phyloP scores from a whole-genome alignment of 1,139 yeast species.

The Lodderomyces elongisporus region DNA sequence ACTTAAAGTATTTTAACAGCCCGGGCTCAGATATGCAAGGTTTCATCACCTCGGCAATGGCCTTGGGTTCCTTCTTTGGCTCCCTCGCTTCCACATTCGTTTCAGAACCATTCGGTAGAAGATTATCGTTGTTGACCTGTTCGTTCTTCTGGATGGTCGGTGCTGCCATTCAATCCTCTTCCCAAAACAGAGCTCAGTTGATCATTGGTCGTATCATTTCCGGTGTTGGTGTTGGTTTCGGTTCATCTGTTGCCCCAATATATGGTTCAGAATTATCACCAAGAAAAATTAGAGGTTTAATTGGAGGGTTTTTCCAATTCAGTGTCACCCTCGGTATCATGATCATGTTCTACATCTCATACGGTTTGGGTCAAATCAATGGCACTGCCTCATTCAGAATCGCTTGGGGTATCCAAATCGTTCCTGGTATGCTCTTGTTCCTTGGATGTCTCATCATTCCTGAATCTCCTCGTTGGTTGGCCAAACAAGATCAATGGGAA shows the following conservation, averaged over 20 bases:
- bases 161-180: constrained; percentile 44
- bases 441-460: constrained; percentile 50
- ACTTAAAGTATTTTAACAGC: constrained; percentile 27
- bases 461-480: constrained; percentile 75
- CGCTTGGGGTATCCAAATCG: constrained; percentile 64
- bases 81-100: constrained; percentile 45
- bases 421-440: constrained; percentile 54
- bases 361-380: constrained; percentile 49
- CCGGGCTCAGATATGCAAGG: constrained; percentile 50
- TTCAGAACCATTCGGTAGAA: constrained; percentile 58
- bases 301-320: constrained; percentile 66
- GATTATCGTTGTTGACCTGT: constrained; percentile 46
- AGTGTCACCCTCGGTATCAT: constrained; percentile 64
- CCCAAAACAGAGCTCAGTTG: constrained; percentile 44
- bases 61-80: constrained; percentile 56
- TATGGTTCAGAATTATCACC: constrained; percentile 74
- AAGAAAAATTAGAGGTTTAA: constrained; percentile 56
- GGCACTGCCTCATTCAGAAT: constrained; percentile 54
- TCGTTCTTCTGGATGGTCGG: constrained; percentile 47
- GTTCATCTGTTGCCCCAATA: constrained; percentile 68
- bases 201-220: constrained; percentile 59
- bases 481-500: constrained; percentile 60
- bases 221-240: constrained; percentile 67
- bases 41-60: constrained; percentile 56
- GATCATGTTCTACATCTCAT: constrained; percentile 55